Evolutionary conservation across 108 stramenopile genomes (phyloP), one percentile per base, ranked within the genome.

Genomic region (Cyclotella baltica): DNA sequence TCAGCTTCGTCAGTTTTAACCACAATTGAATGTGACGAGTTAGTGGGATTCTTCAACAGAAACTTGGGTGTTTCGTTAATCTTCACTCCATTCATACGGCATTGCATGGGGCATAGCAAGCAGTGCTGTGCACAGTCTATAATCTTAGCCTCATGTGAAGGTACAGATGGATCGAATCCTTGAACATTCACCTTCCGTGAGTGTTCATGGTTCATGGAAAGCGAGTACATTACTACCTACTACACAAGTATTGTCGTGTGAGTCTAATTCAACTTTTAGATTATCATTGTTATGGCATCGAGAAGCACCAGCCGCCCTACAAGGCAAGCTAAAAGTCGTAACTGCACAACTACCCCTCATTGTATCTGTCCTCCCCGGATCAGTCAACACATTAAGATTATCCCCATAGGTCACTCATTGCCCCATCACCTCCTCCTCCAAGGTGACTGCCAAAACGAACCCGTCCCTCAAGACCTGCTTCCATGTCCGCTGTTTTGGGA

Each of bases 71-170:
- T 10, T 16, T 70, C 59, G 34, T 70, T 29, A 62, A 71, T 57
- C 13, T n/a, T 71, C 38, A 62, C 36, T 8, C 52, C 70, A 71
- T 77, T 70, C 69, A 71, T 37, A n/a, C 59, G 23, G 27, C 36
- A 50, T 46, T 71, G 70, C 77, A 77, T 77, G 18, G 70, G 77
- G 43, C 77, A 77, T 18, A 77, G 62, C 6, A 77, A 67, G 50
- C 43, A 22, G 43, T 73, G 62, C 47, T 73, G 1, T 23, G 55
- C 55, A 55, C 4, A 6, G 23, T 55, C 55, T 11, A 55, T 23
- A 55, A 55, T 25, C 55, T 55, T 55, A 27, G 55, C 4, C 2
- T 22, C 11, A 25, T 23, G 11, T 11, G 55, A 10, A 3, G 22
- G 22, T 25, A 1, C 2, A 1, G 22, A 55, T 4, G 55, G 55